Evolutionary conservation across 2,329 filamentous ascomycete species (phyloP).

Genomic region (Talaromyces sp.): DNA sequence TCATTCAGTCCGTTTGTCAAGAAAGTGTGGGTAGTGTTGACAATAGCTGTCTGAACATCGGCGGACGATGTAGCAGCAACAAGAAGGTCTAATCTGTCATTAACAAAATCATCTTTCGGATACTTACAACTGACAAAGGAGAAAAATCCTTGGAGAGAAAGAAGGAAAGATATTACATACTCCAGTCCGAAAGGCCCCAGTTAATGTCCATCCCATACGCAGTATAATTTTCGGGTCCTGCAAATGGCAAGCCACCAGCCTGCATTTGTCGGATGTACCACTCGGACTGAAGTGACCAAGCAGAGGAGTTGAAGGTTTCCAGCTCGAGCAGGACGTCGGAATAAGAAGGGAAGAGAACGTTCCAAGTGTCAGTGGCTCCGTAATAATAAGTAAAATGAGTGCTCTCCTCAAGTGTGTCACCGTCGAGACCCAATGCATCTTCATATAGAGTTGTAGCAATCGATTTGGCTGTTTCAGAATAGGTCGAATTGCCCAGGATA

Average conservation of each 20-base stretch:
- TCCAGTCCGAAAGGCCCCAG: constrained; percentile 2
- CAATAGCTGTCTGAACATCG: constrained; percentile 26
- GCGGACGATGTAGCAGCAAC: constrained; percentile 30
- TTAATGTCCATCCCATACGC: neutral
- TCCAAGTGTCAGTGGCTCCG: constrained; percentile 26
- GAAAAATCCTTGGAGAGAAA: neutral
- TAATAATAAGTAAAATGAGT: constrained; percentile 39
- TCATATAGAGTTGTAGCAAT: constrained; percentile 32
- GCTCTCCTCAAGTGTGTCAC: constrained; percentile 16
- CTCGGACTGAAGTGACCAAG: constrained; percentile 2
- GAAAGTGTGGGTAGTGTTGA: constrained; percentile 38
- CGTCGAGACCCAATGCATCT: constrained; percentile 30
- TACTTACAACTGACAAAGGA: neutral
- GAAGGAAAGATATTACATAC: neutral
- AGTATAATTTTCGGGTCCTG: neutral
- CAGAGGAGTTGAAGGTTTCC: constrained; percentile 36
- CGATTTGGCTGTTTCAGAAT: constrained; percentile 29
- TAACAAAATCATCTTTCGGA: neutral
- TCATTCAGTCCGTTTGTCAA: constrained; percentile 38
- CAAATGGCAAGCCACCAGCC: neutral
- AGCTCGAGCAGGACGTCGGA: constrained; percentile 36
- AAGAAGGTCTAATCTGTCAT: constrained; percentile 38
- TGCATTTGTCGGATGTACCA: neutral
- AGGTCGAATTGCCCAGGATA: constrained; percentile 31
- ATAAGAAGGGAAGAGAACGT: constrained; percentile 38